A percentile compares a stretch with the other conserved stretches of the same genome.
phyloP scores from a whole-genome alignment of 2,329 filamentous ascomycete genomes.

The Pyrenophora graminea region DNA sequence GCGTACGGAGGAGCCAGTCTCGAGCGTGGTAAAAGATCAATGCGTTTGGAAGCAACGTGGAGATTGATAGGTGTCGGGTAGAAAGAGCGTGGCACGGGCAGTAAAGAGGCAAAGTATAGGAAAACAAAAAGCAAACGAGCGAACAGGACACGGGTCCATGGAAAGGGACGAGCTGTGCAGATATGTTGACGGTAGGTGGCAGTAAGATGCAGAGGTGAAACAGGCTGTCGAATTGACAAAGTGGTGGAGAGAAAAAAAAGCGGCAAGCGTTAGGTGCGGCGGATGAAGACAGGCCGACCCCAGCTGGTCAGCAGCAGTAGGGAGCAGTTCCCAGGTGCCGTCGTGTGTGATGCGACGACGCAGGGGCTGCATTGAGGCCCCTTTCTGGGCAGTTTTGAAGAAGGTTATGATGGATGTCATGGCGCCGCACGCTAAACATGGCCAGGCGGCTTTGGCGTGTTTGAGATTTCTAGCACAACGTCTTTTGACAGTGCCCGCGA shows the following conservation, averaged over 20 bases:
- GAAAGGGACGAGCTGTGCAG: constrained; percentile 26
- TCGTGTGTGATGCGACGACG: constrained; percentile 31
- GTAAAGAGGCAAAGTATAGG: constrained; percentile 26
- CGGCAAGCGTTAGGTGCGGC: constrained; percentile 35
- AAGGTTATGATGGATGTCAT: constrained; percentile 27
- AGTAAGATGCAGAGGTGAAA: constrained; percentile 35
- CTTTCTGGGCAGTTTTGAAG: constrained; percentile 26
- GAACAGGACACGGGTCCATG: constrained; percentile 39
- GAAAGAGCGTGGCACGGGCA: constrained; percentile 34
- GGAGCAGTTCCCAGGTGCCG: constrained; percentile 33
- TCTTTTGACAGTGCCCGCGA: constrained; percentile 14
- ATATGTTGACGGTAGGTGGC: constrained; percentile 26
- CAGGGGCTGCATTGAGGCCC: constrained; percentile 37
- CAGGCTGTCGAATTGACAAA: constrained; percentile 30
- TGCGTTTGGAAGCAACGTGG: constrained; percentile 19
- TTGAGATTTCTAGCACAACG: constrained; percentile 19
- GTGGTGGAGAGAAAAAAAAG: constrained; percentile 31
- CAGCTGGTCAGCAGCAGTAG: constrained; percentile 22
- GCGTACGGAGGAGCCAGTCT: neutral
- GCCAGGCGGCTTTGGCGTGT: constrained; percentile 19
- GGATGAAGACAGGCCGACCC: constrained; percentile 26
- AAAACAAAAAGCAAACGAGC: constrained; percentile 44
- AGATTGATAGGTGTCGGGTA: constrained; percentile 14
- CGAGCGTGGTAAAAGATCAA: constrained; percentile 19
- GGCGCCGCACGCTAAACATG: constrained; percentile 24